Base-by-base conservation (phyloP, 768 basidiomycete species). In the Trametes sanguinea region DNA sequence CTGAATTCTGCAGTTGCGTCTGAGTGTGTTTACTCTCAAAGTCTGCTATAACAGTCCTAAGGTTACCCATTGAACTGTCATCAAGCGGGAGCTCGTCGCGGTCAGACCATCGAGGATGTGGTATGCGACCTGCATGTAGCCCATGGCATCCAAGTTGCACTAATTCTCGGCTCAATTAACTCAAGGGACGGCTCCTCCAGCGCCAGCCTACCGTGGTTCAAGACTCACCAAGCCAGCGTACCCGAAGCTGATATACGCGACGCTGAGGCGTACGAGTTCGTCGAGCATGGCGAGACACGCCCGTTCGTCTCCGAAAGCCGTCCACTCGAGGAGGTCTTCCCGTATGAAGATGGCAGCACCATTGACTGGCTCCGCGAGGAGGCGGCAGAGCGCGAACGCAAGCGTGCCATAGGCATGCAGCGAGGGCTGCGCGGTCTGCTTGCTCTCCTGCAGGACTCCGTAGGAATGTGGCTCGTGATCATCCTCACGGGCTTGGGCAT, bases 311-410 rank as follows among this genome's bases (percentile, higher is more conserved):
- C 54, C 13, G 42, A 43, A 5, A 29, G 63, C 9, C 52, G 35
- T 5, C 9, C 56, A 10, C 51, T 57, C 17, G 45, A 42, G 17
- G 51, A 68, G 45, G 59, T 51, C 9, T 39, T 54, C 43, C 29
- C 54, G 29, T 87, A 89, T 67, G 71, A 76, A 58, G 86, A 89
- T 50, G 85, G 86, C 35, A 79, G 78, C 67, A 83, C 84, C 1
- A 87, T 89, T 58, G 85, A 89, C 75, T 88, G 87, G 86, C 76
- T 85, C 54, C 83, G 82, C 48, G 87, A 88, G 74, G 85, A 87
- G 63, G 80, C 81, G 14, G 75, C 79, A 2, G 87, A 88, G 73
- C 83, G 87, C 51, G 81, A 84, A 64, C 77, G 85, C 62, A 79
- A 77, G 58, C 80, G 84, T 64, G 68, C 69, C 2, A 71, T 86